Conservation (phyloP, 306 rosid genomes). For the Psophocarpus tetragonolobus region DNA sequence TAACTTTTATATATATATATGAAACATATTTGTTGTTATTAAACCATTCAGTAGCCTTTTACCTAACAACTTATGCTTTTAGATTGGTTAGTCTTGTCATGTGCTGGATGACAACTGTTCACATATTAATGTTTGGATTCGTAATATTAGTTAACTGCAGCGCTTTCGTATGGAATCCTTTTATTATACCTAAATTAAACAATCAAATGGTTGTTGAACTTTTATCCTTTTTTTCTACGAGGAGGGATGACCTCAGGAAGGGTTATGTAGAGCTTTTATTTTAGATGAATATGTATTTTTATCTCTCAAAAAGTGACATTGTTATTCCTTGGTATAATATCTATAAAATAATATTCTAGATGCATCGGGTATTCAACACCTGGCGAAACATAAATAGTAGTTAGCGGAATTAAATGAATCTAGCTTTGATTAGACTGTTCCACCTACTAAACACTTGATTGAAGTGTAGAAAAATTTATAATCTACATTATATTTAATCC, state of each 20-base stretch:
- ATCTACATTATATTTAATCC: constrained; percentile 12
- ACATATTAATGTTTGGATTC: not conserved
- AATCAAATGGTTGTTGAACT: constrained; percentile 25
- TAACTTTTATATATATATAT: not conserved
- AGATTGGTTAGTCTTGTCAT: constrained; percentile 31
- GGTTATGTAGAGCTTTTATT: constrained; percentile 6
- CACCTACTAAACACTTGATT: constrained; percentile 39
- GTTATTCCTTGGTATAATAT: constrained; percentile 11
- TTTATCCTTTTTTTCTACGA: constrained; percentile 1
- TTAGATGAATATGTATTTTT: not conserved
- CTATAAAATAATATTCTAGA: constrained; percentile 11
- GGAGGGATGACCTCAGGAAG: constrained; percentile 35
- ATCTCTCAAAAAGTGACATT: constrained; percentile 26
- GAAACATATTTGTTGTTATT: not conserved
- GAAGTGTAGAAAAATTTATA: constrained; percentile 24
- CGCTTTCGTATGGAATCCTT: constrained; percentile 43
- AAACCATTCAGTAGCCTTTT: not conserved
- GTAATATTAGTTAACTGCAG: constrained; percentile 25
- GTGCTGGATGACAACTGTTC: constrained; percentile 28
- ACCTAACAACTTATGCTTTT: not conserved
- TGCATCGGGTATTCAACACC: constrained; percentile 35
- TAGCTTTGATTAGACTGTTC: constrained; percentile 34
- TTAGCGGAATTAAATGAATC: constrained; percentile 15
- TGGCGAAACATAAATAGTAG: constrained; percentile 31
- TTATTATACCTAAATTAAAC: constrained; percentile 23